Base-by-base conservation (phyloP, 805 yeast species). In the Monosporozyma aquatica region DNA sequence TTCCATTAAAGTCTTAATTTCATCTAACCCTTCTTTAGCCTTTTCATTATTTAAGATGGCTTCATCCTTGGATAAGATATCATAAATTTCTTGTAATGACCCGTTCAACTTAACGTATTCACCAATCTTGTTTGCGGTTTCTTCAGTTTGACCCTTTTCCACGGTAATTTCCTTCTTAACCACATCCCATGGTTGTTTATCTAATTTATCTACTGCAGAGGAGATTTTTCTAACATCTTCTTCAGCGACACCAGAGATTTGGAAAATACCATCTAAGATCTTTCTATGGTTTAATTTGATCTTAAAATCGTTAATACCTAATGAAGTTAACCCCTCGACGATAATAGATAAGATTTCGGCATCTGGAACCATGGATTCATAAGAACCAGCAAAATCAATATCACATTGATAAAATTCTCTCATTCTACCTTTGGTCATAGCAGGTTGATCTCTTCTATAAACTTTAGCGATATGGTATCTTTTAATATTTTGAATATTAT, bases 391-490 rank as follows among this genome's bases (percentile, higher is more conserved):
- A 58, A 92, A 72, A 65, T 92, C 99, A 56, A 92, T 85, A 69
- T 92, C 99, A 71, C 99, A 92, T 69, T 92, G 99, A 66, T 92
- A 92, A 59, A 92, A 92, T 67, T 92, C 99, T 75, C 99, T 84
- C 98, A 92, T 92, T 67, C 99, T 78, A 47, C 99, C 99, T 67
- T 92, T 92, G 40, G 97, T 90, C 98, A 92, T 92, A 7, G 99
- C 99, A 5, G 99, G 99, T 67, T 92, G 99, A 63, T 92, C 99
- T 68, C 99, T 83, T 70, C 99, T 80, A 68, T 92, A 92, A 42
- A 92, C 99, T 65, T 92, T 92, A 53, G 99, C 98, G 50, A 92
- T 86, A 68, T 92, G 99, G 63, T 79, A 92, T 61, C 99, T 76
- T 68, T 92, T 92, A 66, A 92, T 90, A 58, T 71, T 76, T 54